Evolutionary conservation across 495 filamentous ascomycete genomes (phyloP), one percentile per base, ranked within the genome.

Genomic region (Daldinia bambusicola): DNA sequence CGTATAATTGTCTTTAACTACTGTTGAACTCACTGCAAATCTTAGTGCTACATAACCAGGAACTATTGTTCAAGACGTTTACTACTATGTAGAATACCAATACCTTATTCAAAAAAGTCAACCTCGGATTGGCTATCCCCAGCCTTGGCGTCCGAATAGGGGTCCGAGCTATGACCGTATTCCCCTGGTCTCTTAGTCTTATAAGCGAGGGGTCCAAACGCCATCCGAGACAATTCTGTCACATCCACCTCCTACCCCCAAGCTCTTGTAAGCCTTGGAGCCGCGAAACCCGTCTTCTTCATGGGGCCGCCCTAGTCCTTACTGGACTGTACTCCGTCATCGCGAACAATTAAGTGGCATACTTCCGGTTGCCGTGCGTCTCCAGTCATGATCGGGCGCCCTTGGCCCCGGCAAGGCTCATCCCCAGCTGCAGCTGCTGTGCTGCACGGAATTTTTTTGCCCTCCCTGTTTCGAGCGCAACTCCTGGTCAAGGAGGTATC

Each of bases 181-280:
- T 43, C 68, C 64, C 68, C 61, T 66, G 68, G 37, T 55, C 50
- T 70, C 57, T 66, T 66, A 71, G 51, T n/a, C 30, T 52, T 41
- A 68, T 77, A 77, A 72, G 70, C 75, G 74, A 74, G 52, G 48
- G 70, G 61, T 66, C 75, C 72, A 85, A 84, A 84, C 82, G 74
- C 78, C 43, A 80, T 71, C 72, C 80, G 81, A 84, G 82, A 85
- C 83, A 75, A 40, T 66, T 75, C 76, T 84, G 81, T 81, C 79
- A 83, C 82, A 81, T 74, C 72, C 56, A 58, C 73, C 80, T 80
- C 78, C 75, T 78, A 74, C 70, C 70, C 66, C 66, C 67, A 71
- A 67, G 70, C 76, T 74, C 72, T 61, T 52, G 69, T 69, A 58
- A 60, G 70, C 63, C 55, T 65, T 70, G 48, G 63, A 66, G 66